Evolutionary conservation across 2,329 filamentous ascomycete species (phyloP), one percentile per base, ranked within the genome.

Genomic region (Periconia sp.): DNA sequence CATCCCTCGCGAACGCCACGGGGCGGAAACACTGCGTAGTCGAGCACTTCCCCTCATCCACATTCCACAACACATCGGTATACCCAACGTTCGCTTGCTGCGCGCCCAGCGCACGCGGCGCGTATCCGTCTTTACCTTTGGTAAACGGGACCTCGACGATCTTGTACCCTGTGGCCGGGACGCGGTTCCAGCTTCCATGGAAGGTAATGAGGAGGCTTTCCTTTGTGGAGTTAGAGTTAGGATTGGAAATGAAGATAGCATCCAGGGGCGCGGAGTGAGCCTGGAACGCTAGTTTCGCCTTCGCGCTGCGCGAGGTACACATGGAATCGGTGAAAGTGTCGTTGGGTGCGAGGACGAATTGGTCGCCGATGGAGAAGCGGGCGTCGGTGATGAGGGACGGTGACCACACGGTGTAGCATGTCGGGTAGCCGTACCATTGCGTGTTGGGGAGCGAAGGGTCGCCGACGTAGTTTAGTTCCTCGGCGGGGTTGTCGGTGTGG

Each of bases 381-480:
- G 56, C 54, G 42, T 66, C 68, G 5, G 63, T 61, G 44, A 69
- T 65, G 6, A 40, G 47, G 1, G 49, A 50, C 8, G 68, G 66
- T 20, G 58, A 44, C 85, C 86, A 89, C 15, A 86, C 75, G 0
- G 86, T 78, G 62, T 86, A 86, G 74, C 88, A 91, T 42, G 80
- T 74, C 1, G 88, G 88, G 65, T 90, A 91, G 9, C 88, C 88
- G 64, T 86, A 87, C 72, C 89, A 89, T 3, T 71, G 58, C 19
- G 69, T 78, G 64, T 80, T 73, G 27, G 72, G 60, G 40, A 52
- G 58, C 0, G 59, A 45, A 0, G 79, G 78, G 31, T 79, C 77
- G 2, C 88, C 87, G 50, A 87, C 81, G 68, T 82, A 89, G 71
- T 90, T 90, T 65, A 91, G 75, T 71, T 90, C 85, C 64, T 91